A percentile compares a stretch with the other conserved stretches of the same genome.
These are phyloP conservation scores for Dioszegia aurantiaca DNA, from an alignment of 768 basidiomycete species.

Conservation along the genomic window DNA sequence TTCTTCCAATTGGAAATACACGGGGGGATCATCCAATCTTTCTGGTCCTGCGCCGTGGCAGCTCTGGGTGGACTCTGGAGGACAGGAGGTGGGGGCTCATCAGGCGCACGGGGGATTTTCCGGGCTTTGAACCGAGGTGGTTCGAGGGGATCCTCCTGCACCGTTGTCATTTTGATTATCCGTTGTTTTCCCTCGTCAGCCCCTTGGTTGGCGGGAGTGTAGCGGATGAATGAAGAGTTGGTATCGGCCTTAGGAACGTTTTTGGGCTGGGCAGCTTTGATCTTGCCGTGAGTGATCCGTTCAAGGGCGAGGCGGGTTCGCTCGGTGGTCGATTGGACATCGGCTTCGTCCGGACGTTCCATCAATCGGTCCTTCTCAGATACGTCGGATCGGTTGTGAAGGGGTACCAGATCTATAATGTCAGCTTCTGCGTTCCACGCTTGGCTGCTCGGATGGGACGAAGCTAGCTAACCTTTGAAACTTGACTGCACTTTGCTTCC, in stretches of 20 bases:
- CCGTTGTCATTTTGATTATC: constrained; percentile 98
- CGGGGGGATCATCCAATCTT: constrained; percentile 99
- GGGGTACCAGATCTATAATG: constrained; percentile 75
- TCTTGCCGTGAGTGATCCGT: constrained; percentile 88
- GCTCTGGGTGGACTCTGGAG: constrained; percentile 92
- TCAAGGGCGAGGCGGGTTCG: constrained; percentile 87
- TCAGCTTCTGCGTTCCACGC: constrained; percentile 10
- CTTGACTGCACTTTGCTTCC: constrained; percentile 88
- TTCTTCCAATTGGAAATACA: constrained; percentile 99
- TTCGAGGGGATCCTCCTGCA: constrained; percentile 95
- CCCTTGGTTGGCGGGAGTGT: constrained; percentile 89
- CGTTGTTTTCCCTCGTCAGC: constrained; percentile 75
- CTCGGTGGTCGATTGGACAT: constrained; percentile 85
- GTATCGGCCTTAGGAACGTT: constrained; percentile 81
- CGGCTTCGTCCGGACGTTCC: constrained; percentile 92
- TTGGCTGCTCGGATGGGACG: neutral
- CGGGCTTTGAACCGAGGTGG: constrained; percentile 97
- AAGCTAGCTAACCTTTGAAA: constrained; percentile 63
- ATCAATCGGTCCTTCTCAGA: constrained; percentile 68
- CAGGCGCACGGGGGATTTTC: constrained; percentile 95
- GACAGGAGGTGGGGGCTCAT: constrained; percentile 93
- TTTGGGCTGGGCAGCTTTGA: constrained; percentile 97
- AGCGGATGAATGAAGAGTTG: constrained; percentile 86
- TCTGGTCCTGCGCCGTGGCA: constrained; percentile 94
- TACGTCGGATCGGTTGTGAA: constrained; percentile 82